A percentile compares a stretch with the other conserved stretches of the same genome.
Conservation (phyloP, 2,329 filamentous ascomycete species). For the Penicillium crustosum region DNA sequence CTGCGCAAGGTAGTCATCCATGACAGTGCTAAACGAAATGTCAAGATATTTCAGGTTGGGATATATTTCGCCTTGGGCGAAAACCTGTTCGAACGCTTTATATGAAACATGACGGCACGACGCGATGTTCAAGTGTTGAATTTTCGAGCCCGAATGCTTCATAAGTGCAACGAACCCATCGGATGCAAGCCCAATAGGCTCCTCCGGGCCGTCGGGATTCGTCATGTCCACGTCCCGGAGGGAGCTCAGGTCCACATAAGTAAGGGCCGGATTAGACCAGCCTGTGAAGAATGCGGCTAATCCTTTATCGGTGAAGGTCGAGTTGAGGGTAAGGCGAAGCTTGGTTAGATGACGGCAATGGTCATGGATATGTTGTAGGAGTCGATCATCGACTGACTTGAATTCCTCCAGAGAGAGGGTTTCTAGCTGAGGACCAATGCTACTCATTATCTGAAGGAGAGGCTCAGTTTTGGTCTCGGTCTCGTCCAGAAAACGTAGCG, state of each 20-base stretch:
- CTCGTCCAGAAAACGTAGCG: slow-evolving; percentile 64
- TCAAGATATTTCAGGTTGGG: slow-evolving; percentile 70
- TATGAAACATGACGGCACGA: slow-evolving; percentile 79
- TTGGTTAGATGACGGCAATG: slow-evolving; percentile 69
- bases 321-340: slow-evolving; percentile 77
- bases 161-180: slow-evolving; percentile 78
- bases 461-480: slow-evolving; percentile 56
- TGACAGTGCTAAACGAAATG: slow-evolving; percentile 62
- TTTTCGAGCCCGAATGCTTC: slow-evolving; percentile 69
- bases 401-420: slow-evolving; percentile 77
- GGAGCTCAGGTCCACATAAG: slow-evolving; percentile 71
- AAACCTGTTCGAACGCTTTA: slow-evolving; percentile 71
- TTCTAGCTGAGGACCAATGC: slow-evolving; percentile 64
- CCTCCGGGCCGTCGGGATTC: slow-evolving; percentile 62
- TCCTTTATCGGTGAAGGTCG: slow-evolving; percentile 70
- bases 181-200: slow-evolving; percentile 70
- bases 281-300: slow-evolving; percentile 70
- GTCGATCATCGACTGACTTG: slow-evolving; percentile 62
- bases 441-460: slow-evolving; percentile 61
- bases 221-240: slow-evolving; percentile 74
- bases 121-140: slow-evolving; percentile 73
- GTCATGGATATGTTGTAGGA: slow-evolving; percentile 69
- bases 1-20: slow-evolving; percentile 48
- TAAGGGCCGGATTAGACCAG: slow-evolving; percentile 73
- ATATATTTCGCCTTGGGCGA: slow-evolving; percentile 63